Percentiles rank a stretch among this genome's conserved stretches.
phyloP scores from a whole-genome alignment of 2,329 filamentous ascomycete genomes.

The Alternaria arbusti region DNA sequence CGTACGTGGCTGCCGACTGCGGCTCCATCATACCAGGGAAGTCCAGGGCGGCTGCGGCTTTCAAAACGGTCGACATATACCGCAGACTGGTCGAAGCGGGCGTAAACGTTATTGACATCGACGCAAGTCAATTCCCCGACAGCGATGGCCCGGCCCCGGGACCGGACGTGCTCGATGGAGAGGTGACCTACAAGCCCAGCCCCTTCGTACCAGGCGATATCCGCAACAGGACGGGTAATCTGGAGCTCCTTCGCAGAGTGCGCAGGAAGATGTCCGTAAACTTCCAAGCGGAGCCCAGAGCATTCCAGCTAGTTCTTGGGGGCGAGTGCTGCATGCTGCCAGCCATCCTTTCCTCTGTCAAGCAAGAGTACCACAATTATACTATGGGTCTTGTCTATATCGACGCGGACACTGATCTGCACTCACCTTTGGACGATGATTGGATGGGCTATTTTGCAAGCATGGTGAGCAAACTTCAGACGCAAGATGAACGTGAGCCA shows the following conservation, averaged over 20 bases:
- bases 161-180: constrained; percentile 1
- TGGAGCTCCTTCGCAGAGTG: not conserved
- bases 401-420: constrained; percentile 27
- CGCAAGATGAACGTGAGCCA: not conserved
- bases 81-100: constrained; percentile 9
- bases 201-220: constrained; percentile 13
- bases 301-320: constrained; percentile 20
- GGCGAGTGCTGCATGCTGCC: constrained; percentile 29
- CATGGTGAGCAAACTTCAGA: constrained; percentile 9
- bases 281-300: not conserved
- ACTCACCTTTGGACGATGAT: constrained; percentile 15
- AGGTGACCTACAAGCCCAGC: constrained; percentile 5
- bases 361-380: constrained; percentile 3
- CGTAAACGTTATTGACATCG: not conserved
- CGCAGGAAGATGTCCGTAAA: not conserved
- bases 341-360: constrained; percentile 16
- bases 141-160: not conserved
- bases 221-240: constrained; percentile 16
- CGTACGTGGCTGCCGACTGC: constrained; percentile 19
- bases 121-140: not conserved
- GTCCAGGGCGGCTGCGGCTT: constrained; percentile 16
- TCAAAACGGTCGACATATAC: constrained; percentile 6
- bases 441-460: constrained; percentile 23
- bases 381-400: constrained; percentile 18
- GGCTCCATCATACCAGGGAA: constrained; percentile 24